Evolutionary conservation across 1,284 basidiomycete genomes (phyloP).

Genomic region (Neonothopanus nambi): DNA sequence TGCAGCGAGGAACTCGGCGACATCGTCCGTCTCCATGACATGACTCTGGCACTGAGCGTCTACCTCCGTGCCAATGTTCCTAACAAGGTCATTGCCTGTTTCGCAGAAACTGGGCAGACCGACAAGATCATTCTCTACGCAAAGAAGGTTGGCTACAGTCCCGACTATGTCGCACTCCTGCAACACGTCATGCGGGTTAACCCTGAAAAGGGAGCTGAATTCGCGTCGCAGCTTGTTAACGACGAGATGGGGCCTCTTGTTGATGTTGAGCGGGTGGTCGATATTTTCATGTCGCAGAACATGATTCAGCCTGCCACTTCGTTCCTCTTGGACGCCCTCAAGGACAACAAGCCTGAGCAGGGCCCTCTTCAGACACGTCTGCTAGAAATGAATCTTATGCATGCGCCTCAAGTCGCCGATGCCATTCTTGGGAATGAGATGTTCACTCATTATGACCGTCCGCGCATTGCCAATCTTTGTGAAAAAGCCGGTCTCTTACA

Average conservation of each 20-base stretch:
- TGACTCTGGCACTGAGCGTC: conserved; percentile 98
- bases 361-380: conserved; percentile 95
- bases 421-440: conserved; percentile 99
- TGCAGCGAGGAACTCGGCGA: conserved; percentile 99
- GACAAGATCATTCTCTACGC: conserved; percentile 99
- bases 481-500: conserved; percentile 98
- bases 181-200: conserved; percentile 98
- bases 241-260: conserved; percentile 93
- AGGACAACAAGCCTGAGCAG: conserved; percentile 99
- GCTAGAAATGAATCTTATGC: conserved; percentile 97
- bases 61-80: conserved; percentile 98
- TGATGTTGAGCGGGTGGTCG: conserved; percentile 93
- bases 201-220: conserved; percentile 98
- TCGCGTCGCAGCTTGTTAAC: conserved; percentile 93
- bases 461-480: conserved; percentile 96
- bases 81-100: conserved; percentile 99
- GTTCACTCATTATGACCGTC: conserved; percentile 97
- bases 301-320: conserved; percentile 99
- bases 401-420: conserved; percentile 98
- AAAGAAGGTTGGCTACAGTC: conserved; percentile 95
- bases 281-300: conserved; percentile 99
- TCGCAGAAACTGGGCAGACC: conserved; percentile 97
- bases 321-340: conserved; percentile 97
- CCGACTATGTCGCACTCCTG: conserved; percentile 93
- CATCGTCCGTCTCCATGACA: conserved; percentile 93